Conservation (phyloP, 2,329 filamentous ascomycete genomes). For the Incumbomyces delicatus region DNA sequence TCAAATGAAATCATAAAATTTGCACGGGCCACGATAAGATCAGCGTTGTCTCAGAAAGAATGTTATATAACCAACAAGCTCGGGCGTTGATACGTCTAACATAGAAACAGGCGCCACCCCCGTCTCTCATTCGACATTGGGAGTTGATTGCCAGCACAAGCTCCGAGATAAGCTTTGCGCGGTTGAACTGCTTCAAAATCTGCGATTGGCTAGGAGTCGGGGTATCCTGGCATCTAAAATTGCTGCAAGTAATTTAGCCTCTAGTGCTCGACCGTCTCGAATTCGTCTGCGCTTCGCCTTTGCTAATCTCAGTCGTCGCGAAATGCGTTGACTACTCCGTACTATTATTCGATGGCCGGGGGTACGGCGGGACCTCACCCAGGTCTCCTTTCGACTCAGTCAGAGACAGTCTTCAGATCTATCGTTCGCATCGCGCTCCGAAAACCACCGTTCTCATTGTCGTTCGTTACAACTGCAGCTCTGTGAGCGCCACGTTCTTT, state of each 20-base stretch:
- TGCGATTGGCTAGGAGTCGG: too few relatives aligned
- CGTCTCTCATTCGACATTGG: slow-evolving; percentile 10
- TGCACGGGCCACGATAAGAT: neutral
- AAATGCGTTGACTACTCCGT: slow-evolving; percentile 5
- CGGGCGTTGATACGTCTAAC: neutral
- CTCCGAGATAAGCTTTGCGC: slow-evolving; percentile 11
- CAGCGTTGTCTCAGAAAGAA: neutral
- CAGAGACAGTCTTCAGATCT: neutral
- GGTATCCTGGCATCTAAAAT: too few relatives aligned
- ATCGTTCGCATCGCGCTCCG: neutral
- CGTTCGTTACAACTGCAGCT: slow-evolving; percentile 16
- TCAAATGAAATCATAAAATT: too few relatives aligned
- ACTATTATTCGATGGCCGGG: neutral
- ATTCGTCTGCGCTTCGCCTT: slow-evolving; percentile 5
- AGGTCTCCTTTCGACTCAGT: neutral
- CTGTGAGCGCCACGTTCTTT: slow-evolving; percentile 8
- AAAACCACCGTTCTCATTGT: slow-evolving; percentile 14
- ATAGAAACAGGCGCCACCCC: neutral
- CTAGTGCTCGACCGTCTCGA: neutral
- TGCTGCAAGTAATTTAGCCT: too few relatives aligned
- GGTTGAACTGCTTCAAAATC: slow-evolving; percentile 9
- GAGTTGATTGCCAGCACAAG: slow-evolving; percentile 9
- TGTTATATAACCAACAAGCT: neutral
- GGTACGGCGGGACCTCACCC: neutral
- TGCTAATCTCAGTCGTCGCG: slow-evolving; percentile 13